Conservation (phyloP, 306 rosid genomes). For the Ochetophila trinervis region DNA sequence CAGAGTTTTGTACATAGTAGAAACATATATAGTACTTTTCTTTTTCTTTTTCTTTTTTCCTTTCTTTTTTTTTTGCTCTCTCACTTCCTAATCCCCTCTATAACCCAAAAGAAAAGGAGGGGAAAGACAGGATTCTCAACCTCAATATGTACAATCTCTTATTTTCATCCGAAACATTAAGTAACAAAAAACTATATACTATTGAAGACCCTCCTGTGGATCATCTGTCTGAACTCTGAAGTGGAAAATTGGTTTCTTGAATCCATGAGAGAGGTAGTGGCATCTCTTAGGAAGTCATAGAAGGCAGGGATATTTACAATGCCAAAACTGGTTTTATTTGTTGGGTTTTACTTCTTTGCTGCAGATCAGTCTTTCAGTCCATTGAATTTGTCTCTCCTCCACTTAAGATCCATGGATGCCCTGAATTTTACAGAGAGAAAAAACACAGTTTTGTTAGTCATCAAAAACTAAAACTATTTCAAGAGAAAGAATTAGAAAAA, state of each 20-base stretch:
- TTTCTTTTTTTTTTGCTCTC: slow-evolving; percentile 17
- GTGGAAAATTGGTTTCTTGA: slow-evolving; percentile 9
- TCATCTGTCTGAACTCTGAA: neutral
- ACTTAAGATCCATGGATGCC: slow-evolving; percentile 77
- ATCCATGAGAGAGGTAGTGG: neutral
- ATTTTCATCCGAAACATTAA: slow-evolving; percentile 5
- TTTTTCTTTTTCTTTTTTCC: neutral
- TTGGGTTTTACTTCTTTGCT: neutral
- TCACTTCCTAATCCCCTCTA: slow-evolving; percentile 34
- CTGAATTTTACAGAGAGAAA: slow-evolving; percentile 29
- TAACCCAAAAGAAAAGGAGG: slow-evolving; percentile 1
- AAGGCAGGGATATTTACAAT: slow-evolving; percentile 8
- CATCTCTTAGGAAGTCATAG: neutral
- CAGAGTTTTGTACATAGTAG: neutral
- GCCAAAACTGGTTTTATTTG: slow-evolving; percentile 10
- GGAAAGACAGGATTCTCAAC: slow-evolving; percentile 29
- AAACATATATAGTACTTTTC: neutral
- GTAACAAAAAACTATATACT: neutral
- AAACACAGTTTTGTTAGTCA: slow-evolving; percentile 13
- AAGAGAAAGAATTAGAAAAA: neutral
- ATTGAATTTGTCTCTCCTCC: slow-evolving; percentile 43
- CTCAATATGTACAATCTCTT: slow-evolving; percentile 33
- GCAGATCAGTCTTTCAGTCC: slow-evolving; percentile 18
- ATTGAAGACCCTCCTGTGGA: slow-evolving; percentile 17
- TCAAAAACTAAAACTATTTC: neutral